phyloP scores from a whole-genome alignment of 2,329 filamentous ascomycete genomes.

The Fusarium sp. region DNA sequence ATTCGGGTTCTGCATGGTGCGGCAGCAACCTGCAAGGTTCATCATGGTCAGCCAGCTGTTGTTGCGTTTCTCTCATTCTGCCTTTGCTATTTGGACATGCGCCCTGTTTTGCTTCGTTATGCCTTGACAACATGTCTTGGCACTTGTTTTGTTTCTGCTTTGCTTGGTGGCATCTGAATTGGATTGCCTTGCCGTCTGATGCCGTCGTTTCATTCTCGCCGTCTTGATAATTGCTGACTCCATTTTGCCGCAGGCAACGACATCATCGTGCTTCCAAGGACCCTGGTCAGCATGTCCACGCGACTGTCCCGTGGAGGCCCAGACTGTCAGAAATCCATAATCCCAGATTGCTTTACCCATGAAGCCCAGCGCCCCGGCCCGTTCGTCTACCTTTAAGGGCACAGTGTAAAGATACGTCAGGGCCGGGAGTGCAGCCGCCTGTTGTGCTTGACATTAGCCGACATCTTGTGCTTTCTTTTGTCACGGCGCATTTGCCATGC shows the following conservation, averaged over 20 bases:
- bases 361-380: constrained; percentile 24
- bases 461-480: constrained; percentile 16
- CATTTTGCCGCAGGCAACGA: constrained; percentile 34
- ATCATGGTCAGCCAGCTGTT: constrained; percentile 13
- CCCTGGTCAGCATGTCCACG: constrained; percentile 39
- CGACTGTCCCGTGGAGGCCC: constrained; percentile 33
- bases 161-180: neutral
- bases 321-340: constrained; percentile 35
- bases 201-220: constrained; percentile 9
- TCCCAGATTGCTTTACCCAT: constrained; percentile 32
- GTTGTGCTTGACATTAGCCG: neutral
- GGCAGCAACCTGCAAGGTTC: constrained; percentile 34
- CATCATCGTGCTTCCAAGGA: constrained; percentile 37
- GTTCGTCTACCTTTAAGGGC: constrained; percentile 6
- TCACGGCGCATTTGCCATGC: constrained; percentile 4
- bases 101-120: constrained; percentile 5
- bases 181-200: constrained; percentile 4
- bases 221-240: constrained; percentile 23
- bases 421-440: constrained; percentile 11
- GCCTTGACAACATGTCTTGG: neutral
- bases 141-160: constrained; percentile 3
- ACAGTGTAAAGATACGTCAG: constrained; percentile 14
- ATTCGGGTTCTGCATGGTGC: constrained; percentile 38
- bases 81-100: neutral
- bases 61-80: neutral